A percentile compares a stretch with the other conserved stretches of the same genome.
Evolutionary conservation across 768 basidiomycete species (phyloP).

Genomic region (Russula abietina): DNA sequence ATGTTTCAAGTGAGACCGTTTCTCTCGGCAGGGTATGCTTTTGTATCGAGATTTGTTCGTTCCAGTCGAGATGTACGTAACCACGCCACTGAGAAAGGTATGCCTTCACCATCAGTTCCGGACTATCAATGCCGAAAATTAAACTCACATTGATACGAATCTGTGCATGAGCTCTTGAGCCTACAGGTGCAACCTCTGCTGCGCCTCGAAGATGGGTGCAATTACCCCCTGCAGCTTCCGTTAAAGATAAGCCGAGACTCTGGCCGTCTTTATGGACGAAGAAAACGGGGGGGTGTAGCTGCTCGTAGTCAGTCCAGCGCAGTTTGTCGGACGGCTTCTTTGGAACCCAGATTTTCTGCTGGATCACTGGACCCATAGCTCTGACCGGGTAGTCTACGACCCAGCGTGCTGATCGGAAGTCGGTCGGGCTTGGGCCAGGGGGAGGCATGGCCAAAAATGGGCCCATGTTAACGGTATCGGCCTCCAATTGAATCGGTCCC

Average conservation of each 20-base stretch:
- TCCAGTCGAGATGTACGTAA: slow-evolving; percentile 1
- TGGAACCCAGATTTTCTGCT: slow-evolving; percentile 4
- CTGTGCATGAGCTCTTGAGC: not conserved
- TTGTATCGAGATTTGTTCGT: slow-evolving; percentile 10
- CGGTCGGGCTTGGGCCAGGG: too few relatives aligned
- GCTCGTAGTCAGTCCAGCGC: not conserved
- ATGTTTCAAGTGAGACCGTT: not conserved
- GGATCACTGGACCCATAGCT: not conserved
- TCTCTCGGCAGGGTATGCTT: not conserved
- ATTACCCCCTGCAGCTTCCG: not conserved
- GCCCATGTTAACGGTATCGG: too few relatives aligned
- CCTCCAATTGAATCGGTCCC: not conserved
- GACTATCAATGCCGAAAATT: not conserved
- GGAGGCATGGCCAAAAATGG: slow-evolving; percentile 1
- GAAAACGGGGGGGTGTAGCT: slow-evolving; percentile 13
- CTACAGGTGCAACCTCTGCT: not conserved
- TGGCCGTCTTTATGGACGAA: not conserved
- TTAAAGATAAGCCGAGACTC: slow-evolving; percentile 6
- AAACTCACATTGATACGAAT: slow-evolving; percentile 17
- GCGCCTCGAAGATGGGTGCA: slow-evolving; percentile 1
- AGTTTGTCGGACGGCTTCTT: not conserved
- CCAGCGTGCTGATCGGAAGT: not conserved
- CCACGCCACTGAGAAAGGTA: slow-evolving; percentile 10
- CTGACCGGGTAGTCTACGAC: not conserved
- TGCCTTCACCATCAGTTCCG: not conserved